Evolutionary conservation across 345 rosid species (phyloP).

Genomic region (Cardamine chenopodiifolia): DNA sequence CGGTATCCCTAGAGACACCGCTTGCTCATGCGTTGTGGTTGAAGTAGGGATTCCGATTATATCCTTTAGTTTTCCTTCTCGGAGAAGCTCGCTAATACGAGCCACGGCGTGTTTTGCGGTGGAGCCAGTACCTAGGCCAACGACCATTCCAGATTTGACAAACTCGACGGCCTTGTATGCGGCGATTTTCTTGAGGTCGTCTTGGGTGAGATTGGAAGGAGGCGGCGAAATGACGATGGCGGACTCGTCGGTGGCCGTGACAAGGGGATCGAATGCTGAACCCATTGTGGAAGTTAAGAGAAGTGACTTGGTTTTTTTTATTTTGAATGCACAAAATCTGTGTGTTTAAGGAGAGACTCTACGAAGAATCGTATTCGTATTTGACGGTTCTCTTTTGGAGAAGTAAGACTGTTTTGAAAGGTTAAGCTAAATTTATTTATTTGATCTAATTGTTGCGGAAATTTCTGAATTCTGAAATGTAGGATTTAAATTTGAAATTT

Average conservation of each 20-base stretch:
- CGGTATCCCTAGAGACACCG: constrained; percentile 78
- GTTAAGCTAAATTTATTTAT: neutral
- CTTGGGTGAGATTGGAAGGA: constrained; percentile 57
- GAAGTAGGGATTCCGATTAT: constrained; percentile 90
- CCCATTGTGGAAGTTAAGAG: constrained; percentile 24
- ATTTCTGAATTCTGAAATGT: neutral
- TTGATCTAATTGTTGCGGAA: constrained; percentile 8
- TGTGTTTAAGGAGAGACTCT: neutral
- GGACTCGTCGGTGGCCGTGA: constrained; percentile 31
- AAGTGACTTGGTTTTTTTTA: neutral
- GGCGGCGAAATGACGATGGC: constrained; percentile 39
- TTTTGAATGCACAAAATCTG: constrained; percentile 20
- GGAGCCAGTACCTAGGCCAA: constrained; percentile 96
- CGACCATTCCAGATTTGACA: constrained; percentile 93
- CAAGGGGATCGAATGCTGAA: constrained; percentile 23
- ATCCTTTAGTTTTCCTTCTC: constrained; percentile 66
- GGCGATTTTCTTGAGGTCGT: constrained; percentile 75
- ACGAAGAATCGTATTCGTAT: constrained; percentile 36
- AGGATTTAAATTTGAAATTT: neutral
- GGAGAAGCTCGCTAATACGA: constrained; percentile 79
- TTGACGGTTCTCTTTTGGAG: constrained; percentile 29
- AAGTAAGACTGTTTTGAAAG: neutral
- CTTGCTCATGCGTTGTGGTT: constrained; percentile 72
- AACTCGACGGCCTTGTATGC: constrained; percentile 91
- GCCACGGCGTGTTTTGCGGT: constrained; percentile 90